Percentiles rank a stretch among this genome's conserved stretches.
These are phyloP conservation scores for Phytophthora macrochlamydospora DNA, from an alignment of 352 stramenopile genomes.

Conservation along the genomic window DNA sequence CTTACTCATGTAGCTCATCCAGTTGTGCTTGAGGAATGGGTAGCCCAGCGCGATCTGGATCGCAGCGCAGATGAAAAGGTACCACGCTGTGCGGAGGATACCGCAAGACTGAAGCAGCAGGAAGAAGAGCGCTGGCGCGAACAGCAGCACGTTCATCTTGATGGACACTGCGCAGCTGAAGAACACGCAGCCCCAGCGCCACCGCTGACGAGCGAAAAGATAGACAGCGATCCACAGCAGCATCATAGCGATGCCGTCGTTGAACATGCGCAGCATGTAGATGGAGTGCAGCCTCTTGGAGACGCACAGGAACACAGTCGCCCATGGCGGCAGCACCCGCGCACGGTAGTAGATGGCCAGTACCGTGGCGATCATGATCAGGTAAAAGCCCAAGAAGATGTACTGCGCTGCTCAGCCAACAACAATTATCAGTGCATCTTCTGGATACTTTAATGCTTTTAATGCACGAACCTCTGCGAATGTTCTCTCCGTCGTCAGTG, in stretches of 20 bases:
- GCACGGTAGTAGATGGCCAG: slow-evolving; percentile 90
- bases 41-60: slow-evolving; percentile 91
- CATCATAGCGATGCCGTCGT: slow-evolving; percentile 97
- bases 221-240: slow-evolving; percentile 94
- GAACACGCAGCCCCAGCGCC: slow-evolving; percentile 90
- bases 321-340: slow-evolving; percentile 84
- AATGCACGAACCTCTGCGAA: slow-evolving; percentile 53
- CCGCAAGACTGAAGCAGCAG: slow-evolving; percentile 93
- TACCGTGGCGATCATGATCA: slow-evolving; percentile 89
- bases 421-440: not conserved
- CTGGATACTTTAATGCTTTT: not conserved
- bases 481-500: slow-evolving; percentile 86
- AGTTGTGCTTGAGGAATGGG: slow-evolving; percentile 96
- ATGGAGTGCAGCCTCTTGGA: slow-evolving; percentile 98
- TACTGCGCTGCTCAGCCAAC: slow-evolving; percentile 79
- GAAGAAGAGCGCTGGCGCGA: slow-evolving; percentile 96
- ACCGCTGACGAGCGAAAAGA: slow-evolving; percentile 81
- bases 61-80: slow-evolving; percentile 91
- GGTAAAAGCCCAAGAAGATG: slow-evolving; percentile 95
- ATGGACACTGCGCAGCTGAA: slow-evolving; percentile 97
- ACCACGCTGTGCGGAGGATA: slow-evolving; percentile 76
- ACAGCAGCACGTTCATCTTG: slow-evolving; percentile 99
- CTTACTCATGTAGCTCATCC: slow-evolving; percentile 94
- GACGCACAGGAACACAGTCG: slow-evolving; percentile 90
- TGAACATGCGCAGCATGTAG: slow-evolving; percentile 98